These are phyloP conservation scores for Aspergillus pseudonomiae DNA, from an alignment of 2,329 filamentous ascomycete species.

Conservation along the genomic window DNA sequence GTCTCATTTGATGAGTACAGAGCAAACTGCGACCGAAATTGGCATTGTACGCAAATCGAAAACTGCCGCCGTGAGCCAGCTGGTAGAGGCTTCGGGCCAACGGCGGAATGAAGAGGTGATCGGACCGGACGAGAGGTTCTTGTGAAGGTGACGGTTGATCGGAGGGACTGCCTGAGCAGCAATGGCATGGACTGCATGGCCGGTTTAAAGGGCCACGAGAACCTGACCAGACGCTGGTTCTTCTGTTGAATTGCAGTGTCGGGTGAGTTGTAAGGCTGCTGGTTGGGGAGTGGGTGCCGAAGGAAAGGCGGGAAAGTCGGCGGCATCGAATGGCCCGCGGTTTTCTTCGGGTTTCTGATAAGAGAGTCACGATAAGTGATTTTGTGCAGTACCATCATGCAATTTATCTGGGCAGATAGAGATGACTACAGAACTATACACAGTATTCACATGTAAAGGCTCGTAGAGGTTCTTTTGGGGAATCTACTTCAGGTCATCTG, in stretches of 20 bases:
- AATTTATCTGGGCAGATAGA: background rate
- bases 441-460: background rate
- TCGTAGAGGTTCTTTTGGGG: background rate
- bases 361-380: constrained; percentile 3
- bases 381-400: background rate
- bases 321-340: constrained; percentile 10
- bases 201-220: constrained; percentile 25
- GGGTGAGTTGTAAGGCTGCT: background rate
- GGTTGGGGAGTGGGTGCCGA: constrained; percentile 7
- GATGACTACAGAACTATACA: background rate
- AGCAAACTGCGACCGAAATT: constrained; percentile 37
- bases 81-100: constrained; percentile 25
- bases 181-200: constrained; percentile 47
- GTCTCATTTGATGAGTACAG: constrained; percentile 30
- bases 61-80: constrained; percentile 29
- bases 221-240: constrained; percentile 24
- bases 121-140: constrained; percentile 26
- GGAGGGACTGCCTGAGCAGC: constrained; percentile 43
- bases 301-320: constrained; percentile 15
- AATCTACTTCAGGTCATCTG: background rate
- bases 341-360: constrained; percentile 11
- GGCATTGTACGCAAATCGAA: constrained; percentile 49
- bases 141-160: constrained; percentile 30
- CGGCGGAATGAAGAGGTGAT: constrained; percentile 25
- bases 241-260: constrained; percentile 14